Conservation (phyloP, 805 yeast species). For the Starmerella bombicola region DNA sequence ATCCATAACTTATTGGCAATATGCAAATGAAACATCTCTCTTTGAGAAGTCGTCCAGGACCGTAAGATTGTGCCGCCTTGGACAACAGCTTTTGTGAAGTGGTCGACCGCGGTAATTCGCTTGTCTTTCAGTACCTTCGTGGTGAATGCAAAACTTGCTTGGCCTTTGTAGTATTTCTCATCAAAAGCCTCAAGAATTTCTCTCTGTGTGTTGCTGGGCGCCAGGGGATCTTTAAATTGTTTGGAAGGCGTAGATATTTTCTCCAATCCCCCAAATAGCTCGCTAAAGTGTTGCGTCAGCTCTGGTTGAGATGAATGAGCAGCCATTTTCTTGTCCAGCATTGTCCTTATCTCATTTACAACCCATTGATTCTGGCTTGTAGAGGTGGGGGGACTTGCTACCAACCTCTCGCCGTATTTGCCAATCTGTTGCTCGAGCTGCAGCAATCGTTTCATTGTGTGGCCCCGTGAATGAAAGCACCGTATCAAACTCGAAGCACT, state of each 20-base stretch:
- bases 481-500: no score
- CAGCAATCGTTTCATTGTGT: conserved; percentile 9
- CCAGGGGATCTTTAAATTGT: conserved; percentile 7
- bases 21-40: conserved; percentile 22
- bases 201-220: conserved; percentile 9
- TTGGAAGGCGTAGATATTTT: conserved; percentile 5
- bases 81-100: conserved; percentile 21
- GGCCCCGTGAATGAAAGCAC: no score
- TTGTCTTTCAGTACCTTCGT: conserved; percentile 20
- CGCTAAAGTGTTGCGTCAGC: conserved; percentile 18
- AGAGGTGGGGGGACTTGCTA: not conserved
- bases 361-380: conserved; percentile 9
- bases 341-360: conserved; percentile 16
- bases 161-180: conserved; percentile 23
- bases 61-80: conserved; percentile 24
- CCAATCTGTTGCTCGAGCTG: conserved; percentile 17
- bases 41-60: conserved; percentile 22
- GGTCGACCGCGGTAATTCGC: conserved; percentile 19
- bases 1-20: conserved; percentile 25
- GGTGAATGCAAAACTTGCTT: conserved; percentile 21
- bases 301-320: conserved; percentile 16
- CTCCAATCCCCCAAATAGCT: conserved; percentile 20
- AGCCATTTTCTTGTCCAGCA: conserved; percentile 17
- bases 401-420: conserved; percentile 14
- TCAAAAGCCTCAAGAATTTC: conserved; percentile 22